Base-by-base conservation (phyloP, 1,284 basidiomycete species). In the Gomphus sp. region DNA sequence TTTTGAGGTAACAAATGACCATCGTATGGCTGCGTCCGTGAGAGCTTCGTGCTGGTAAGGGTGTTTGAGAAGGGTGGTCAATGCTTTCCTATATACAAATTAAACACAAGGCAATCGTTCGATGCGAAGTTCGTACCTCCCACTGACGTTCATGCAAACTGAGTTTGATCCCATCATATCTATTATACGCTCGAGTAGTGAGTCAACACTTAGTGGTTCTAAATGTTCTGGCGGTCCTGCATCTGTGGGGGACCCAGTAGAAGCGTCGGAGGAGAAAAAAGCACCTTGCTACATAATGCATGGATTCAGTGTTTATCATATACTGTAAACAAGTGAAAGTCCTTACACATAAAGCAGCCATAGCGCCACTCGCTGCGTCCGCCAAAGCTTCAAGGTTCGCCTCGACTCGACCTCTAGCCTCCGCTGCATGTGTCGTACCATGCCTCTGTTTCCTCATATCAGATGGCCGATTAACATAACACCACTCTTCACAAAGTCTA, bases 401-500 rank as follows among this genome's bases (percentile, higher is more conserved):
- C 66, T 85, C 86, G 70, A 89, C 88, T 61, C 81, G 79, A 65
- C 85, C 88, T 56, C 82, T 77, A 60, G 80, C 79, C 59, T 84
- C 78, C 9, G 76, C 73, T 59, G 72, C 73, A 16, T 74, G 76
- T 45, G 76, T 75, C 8, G 82, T 63, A 93, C 93, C 55, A 81
- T 71, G 75, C 55, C 90, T 82, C 61, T 87, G 88, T 68, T 85
- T 89, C 31, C 85, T 82, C 14, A 77, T 74, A 61, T 92, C 91
- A 1, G 84, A 81, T 65, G 91, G 83, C 52, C 84, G 81, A 7
- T 91, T 92, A 57, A 91, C 80, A 64, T 90, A 85, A 69, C 94
- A 96, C 95, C 95, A 98, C 65, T 96, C 93, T 69, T 93, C 90
- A 66, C 93, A 95, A 47, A 93, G 75, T 50, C 87, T 82, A 71